Base-by-base conservation (phyloP, 1,284 basidiomycete genomes). In the Singerocomus inundabilis region DNA sequence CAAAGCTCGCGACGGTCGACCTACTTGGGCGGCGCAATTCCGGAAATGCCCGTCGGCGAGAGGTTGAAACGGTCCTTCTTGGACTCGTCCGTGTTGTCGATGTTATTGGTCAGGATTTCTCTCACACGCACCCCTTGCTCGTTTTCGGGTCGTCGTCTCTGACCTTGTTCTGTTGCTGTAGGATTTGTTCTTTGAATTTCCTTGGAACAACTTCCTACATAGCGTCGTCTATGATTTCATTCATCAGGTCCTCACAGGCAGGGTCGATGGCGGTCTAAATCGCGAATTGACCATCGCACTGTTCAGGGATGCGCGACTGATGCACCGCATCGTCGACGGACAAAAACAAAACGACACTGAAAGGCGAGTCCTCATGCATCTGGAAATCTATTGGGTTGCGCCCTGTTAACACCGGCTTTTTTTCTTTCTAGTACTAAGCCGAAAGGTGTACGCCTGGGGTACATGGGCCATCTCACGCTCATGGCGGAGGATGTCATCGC, bases 121-220 rank as follows among this genome's bases (percentile, higher is more conserved):
- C 39, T 51, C 31, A 40, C n/a, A n/a, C n/a, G n/a, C n/a, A n/a
- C n/a, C n/a, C 44, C 26, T 33, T 13, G 44, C 16, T 38, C 46
- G n/a, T 29, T 33, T 28, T 26, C n/a, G n/a, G 49, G 26, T 12
- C 25, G 11, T n/a, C n/a, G n/a, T n/a, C n/a, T 44, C 43, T 46
- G 32, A 36, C 47, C 31, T 35, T 35, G 18, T 21, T n/a, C n/a
- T n/a, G n/a, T 47, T 28, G 18, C 9, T 28, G 12, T 38, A 93
- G 89, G 88, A 94, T 60, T 75, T 98, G 34, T 98, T 99, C 76
- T 98, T 98, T 67, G 85, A 91, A 53, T 97, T 89, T 62, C 93
- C 94, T 0, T 94, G 93, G 88, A 98, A 99, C 74, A 98, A 99
- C 66, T 98, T 99, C 67, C 72, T 99, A 36, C 97, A 99, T 68